These are phyloP conservation scores for Phialophora tarda DNA, from an alignment of 2,329 filamentous ascomycete species.

Conservation along the genomic window DNA sequence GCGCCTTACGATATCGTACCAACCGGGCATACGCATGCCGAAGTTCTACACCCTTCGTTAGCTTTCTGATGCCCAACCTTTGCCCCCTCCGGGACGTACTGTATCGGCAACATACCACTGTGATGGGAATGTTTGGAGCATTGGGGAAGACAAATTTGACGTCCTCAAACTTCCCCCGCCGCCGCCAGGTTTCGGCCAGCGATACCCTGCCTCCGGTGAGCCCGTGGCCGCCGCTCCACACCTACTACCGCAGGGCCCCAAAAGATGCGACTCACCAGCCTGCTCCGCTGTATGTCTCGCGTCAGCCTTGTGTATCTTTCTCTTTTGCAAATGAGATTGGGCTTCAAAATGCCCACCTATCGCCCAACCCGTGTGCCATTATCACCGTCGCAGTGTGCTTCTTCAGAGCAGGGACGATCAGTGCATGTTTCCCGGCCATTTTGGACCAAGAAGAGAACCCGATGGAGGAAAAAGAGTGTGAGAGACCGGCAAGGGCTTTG, in stretches of 20 bases:
- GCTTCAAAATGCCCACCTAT: slow-evolving; percentile 64
- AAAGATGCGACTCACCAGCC: slow-evolving; percentile 49
- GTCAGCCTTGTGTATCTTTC: slow-evolving; percentile 26
- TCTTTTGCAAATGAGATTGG: not conserved
- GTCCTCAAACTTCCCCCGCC: slow-evolving; percentile 78
- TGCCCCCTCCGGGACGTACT: not conserved
- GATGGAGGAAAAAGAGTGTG: not conserved
- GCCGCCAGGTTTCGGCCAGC: slow-evolving; percentile 85
- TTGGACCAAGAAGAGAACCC: not conserved
- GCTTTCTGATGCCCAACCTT: not conserved
- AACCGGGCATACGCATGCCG: slow-evolving; percentile 40
- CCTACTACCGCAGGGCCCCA: not conserved
- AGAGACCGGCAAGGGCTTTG: not conserved
- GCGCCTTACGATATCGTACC: slow-evolving; percentile 57
- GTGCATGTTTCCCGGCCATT: slow-evolving; percentile 44
- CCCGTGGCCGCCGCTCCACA: not conserved
- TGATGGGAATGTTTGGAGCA: slow-evolving; percentile 84
- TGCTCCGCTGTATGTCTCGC: slow-evolving; percentile 49
- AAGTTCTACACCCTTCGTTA: slow-evolving; percentile 34
- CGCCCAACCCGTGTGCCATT: slow-evolving; percentile 89
- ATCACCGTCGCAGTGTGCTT: slow-evolving; percentile 94
- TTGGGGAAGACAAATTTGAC: slow-evolving; percentile 95
- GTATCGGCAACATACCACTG: slow-evolving; percentile 62
- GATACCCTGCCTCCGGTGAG: slow-evolving; percentile 59
- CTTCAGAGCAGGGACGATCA: slow-evolving; percentile 78